phyloP scores from a whole-genome alignment of 192 early-diverging fungal species.

The Backusella mclennaniae region DNA sequence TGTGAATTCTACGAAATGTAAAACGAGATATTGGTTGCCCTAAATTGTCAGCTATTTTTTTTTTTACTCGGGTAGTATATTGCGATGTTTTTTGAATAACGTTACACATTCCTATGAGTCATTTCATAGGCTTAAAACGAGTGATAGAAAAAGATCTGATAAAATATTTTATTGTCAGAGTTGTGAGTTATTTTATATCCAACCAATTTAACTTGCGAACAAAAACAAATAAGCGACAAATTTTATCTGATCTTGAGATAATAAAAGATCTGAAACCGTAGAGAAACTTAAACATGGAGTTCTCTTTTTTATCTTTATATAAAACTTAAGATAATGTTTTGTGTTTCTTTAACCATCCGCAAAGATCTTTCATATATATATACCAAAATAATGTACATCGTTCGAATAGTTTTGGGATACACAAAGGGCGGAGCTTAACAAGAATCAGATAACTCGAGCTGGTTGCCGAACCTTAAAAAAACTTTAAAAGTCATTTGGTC shows the following conservation, averaged over 20 bases:
- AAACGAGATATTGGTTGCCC: background rate
- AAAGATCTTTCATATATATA: background rate
- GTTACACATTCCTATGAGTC: conserved; percentile 6
- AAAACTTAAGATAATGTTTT: background rate
- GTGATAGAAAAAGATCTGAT: background rate
- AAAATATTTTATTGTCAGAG: conserved; percentile 2
- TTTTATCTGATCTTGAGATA: background rate
- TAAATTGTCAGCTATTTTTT: background rate
- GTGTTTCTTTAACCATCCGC: background rate
- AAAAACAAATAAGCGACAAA: background rate
- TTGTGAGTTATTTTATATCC: conserved; percentile 3
- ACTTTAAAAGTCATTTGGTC: background rate
- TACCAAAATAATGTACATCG: background rate
- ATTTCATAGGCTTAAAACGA: background rate
- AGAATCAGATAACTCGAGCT: background rate
- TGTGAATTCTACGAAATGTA: background rate
- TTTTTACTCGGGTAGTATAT: background rate
- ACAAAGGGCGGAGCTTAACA: background rate
- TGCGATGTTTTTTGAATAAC: conserved; percentile 1
- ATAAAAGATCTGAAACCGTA: background rate
- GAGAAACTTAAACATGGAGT: background rate
- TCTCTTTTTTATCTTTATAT: background rate
- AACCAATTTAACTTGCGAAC: background rate
- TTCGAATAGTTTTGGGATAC: background rate
- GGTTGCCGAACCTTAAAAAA: conserved; percentile 2